These are phyloP conservation scores for Dendrothele bispora DNA, from an alignment of 768 basidiomycete genomes.

Conservation along the genomic window DNA sequence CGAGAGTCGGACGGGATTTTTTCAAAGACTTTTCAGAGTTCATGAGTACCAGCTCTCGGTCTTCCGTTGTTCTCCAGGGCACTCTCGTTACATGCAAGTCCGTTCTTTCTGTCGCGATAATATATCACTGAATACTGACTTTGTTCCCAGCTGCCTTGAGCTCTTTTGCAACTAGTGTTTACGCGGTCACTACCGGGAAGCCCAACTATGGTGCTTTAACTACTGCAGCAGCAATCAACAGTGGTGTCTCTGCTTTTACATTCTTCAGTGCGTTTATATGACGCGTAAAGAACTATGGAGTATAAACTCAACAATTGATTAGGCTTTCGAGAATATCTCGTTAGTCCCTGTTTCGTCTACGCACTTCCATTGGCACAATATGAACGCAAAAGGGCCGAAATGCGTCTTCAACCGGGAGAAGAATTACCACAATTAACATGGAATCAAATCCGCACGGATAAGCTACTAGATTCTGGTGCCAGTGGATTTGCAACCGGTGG, in stretches of 20 bases:
- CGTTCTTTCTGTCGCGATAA: slow-evolving; percentile 40
- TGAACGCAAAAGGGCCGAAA: slow-evolving; percentile 36
- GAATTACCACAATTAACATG: slow-evolving; percentile 31
- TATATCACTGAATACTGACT: slow-evolving; percentile 19
- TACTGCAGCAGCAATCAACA: slow-evolving; percentile 66
- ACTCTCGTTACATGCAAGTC: slow-evolving; percentile 78
- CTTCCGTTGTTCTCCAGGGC: slow-evolving; percentile 45
- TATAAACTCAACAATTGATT: slow-evolving; percentile 7
- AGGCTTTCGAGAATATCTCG: slow-evolving; percentile 78
- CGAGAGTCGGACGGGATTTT: too few species aligned
- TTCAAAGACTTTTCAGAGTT: too few species aligned
- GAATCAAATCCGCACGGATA: slow-evolving; percentile 55
- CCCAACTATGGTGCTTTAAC: slow-evolving; percentile 49
- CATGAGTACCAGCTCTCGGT: slow-evolving; percentile 6
- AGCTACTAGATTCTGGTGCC: slow-evolving; percentile 68
- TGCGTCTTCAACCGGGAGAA: slow-evolving; percentile 2
- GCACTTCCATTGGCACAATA: slow-evolving; percentile 49
- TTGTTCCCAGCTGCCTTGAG: slow-evolving; percentile 53
- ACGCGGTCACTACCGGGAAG: slow-evolving; percentile 46
- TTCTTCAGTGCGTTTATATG: slow-evolving; percentile 68
- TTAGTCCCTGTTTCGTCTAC: slow-evolving; percentile 60
- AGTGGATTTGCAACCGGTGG: slow-evolving; percentile 74
- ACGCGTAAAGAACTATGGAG: neutral
- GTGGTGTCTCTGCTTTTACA: slow-evolving; percentile 64
- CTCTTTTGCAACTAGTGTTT: slow-evolving; percentile 46